phyloP scores from a whole-genome alignment of 257 asterid species.

The Fraxinus americana region DNA sequence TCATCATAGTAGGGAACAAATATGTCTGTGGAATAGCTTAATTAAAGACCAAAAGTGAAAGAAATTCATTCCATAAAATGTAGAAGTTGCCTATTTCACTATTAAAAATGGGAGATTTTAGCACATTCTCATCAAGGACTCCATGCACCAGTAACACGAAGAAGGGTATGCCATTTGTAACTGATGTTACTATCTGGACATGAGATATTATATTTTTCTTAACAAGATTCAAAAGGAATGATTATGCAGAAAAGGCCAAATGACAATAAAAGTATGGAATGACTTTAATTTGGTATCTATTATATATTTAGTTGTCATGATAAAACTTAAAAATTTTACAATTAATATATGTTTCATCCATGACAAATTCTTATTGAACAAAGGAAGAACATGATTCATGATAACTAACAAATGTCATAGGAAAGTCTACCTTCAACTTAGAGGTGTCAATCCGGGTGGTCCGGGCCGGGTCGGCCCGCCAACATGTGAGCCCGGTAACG shows the following conservation, averaged over 20 bases:
- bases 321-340: background rate
- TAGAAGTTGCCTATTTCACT: background rate
- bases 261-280: background rate
- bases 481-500: too few species aligned
- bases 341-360: background rate
- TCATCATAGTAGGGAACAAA: background rate
- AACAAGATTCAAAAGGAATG: background rate
- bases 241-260: too few species aligned
- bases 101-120: background rate
- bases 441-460: too few species aligned
- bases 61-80: background rate
- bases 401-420: too few species aligned
- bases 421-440: background rate
- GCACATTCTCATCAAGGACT: background rate
- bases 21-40: background rate
- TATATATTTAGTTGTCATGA: too few species aligned
- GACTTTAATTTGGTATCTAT: background rate
- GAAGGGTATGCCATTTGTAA: background rate
- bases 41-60: background rate
- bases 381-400: background rate
- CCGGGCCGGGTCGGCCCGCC: too few species aligned
- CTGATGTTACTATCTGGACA: background rate
- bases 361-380: background rate
- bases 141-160: background rate
- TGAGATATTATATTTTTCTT: too few species aligned